A percentile compares a stretch with the other conserved stretches of the same genome.
These are phyloP conservation scores for Talaromyces nanjingensis DNA, from an alignment of 495 filamentous ascomycete species.

Conservation along the genomic window DNA sequence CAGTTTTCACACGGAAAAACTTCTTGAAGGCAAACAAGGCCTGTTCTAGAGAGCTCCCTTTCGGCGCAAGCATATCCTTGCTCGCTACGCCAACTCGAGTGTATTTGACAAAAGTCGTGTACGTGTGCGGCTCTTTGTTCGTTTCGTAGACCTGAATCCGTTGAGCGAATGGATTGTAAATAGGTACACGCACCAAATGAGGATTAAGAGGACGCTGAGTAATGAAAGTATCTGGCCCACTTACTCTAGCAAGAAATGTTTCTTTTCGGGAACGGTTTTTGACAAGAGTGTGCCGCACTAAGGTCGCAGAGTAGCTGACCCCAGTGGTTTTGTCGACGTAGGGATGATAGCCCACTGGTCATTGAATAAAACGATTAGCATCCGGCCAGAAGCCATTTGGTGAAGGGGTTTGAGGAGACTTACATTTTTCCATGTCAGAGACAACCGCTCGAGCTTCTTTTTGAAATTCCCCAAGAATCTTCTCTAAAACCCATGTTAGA, in stretches of 20 bases:
- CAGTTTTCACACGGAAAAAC: slow-evolving; percentile 51
- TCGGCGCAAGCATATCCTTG: slow-evolving; percentile 25
- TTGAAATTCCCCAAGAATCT: not conserved
- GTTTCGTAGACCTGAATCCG: slow-evolving; percentile 45
- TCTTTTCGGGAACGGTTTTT: slow-evolving; percentile 14
- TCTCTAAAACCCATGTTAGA: not conserved
- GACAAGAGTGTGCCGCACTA: slow-evolving; percentile 13
- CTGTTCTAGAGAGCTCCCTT: slow-evolving; percentile 19
- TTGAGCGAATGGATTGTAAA: slow-evolving; percentile 13
- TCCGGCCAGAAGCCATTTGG: not conserved
- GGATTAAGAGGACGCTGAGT: not conserved
- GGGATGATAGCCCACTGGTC: slow-evolving; percentile 19
- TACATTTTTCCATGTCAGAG: slow-evolving; percentile 5
- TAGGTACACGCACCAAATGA: slow-evolving; percentile 2
- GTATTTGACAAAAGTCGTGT: slow-evolving; percentile 33
- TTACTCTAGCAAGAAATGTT: slow-evolving; percentile 25
- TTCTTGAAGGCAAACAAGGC: slow-evolving; percentile 42
- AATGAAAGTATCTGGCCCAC: not conserved
- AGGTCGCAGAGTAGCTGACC: slow-evolving; percentile 14
- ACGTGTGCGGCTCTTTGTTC: slow-evolving; percentile 35
- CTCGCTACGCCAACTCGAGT: slow-evolving; percentile 20
- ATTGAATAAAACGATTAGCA: not conserved
- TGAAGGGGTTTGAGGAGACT: not conserved
- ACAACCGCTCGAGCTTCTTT: not conserved
- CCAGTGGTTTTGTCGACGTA: slow-evolving; percentile 14